These are phyloP conservation scores for Gnaphalium uliginosum DNA, from an alignment of 129 eudicot species.

Conservation along the genomic window DNA sequence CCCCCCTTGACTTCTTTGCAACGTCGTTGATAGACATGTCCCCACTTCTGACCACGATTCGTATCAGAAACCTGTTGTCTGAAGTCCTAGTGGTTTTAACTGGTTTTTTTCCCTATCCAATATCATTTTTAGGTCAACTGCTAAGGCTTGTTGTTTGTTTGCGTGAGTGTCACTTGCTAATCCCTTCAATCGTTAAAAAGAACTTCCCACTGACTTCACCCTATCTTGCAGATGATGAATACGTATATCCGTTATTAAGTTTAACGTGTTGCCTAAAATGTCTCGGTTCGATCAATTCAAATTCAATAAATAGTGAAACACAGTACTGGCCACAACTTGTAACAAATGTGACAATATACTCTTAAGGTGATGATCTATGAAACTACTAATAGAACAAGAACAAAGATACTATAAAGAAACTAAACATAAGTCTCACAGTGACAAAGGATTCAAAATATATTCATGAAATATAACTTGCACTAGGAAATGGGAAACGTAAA, in stretches of 20 bases:
- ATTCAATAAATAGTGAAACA: background rate
- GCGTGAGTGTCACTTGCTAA: background rate
- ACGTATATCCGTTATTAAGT: background rate
- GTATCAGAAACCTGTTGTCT: no score
- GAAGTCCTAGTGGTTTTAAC: no score
- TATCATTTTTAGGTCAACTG: no score
- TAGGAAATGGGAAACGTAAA: background rate
- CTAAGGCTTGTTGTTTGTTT: background rate
- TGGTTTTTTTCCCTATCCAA: no score
- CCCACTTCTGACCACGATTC: no score
- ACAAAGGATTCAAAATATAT: background rate
- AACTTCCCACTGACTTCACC: background rate
- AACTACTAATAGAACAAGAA: background rate
- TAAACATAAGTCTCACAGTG: background rate
- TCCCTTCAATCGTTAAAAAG: background rate
- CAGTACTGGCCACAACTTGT: background rate
- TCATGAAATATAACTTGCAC: slow-evolving; percentile 3
- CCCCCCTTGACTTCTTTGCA: no score
- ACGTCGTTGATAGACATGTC: no score
- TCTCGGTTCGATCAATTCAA: background rate
- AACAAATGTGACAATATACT: background rate
- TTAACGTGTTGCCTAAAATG: background rate
- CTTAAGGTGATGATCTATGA: background rate
- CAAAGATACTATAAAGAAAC: background rate
- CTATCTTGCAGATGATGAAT: background rate